Percentiles rank a stretch among this genome's conserved stretches.
These are phyloP conservation scores for Pyrus betulifolia DNA, from an alignment of 306 rosid species.

Conservation along the genomic window DNA sequence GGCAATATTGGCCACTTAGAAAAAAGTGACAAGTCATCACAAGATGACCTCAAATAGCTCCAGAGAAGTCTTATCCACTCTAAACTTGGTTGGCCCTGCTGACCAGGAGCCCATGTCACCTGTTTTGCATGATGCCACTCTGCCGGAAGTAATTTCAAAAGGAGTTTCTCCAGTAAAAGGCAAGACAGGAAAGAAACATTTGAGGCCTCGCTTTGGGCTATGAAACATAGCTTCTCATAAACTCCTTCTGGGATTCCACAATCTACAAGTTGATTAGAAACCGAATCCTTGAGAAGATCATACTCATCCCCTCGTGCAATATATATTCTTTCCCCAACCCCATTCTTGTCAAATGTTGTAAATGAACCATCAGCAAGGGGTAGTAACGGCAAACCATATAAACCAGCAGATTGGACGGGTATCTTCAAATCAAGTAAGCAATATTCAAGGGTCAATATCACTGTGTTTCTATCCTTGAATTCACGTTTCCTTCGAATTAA, in stretches of 20 bases:
- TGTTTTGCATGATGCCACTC: slow-evolving; percentile 85
- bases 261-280: slow-evolving; percentile 73
- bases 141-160: slow-evolving; percentile 71
- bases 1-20: slow-evolving; percentile 94
- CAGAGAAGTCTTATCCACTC: slow-evolving; percentile 89
- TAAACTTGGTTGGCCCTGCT: slow-evolving; percentile 84
- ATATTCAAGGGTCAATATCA: slow-evolving; percentile 81
- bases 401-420: slow-evolving; percentile 53
- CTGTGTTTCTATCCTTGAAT: slow-evolving; percentile 71
- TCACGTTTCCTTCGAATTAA: slow-evolving; percentile 79
- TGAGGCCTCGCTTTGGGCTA: slow-evolving; percentile 59
- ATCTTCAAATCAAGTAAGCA: slow-evolving; percentile 76
- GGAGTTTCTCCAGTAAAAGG: slow-evolving; percentile 79
- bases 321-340: slow-evolving; percentile 80
- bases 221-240: slow-evolving; percentile 61
- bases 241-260: slow-evolving; percentile 56
- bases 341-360: slow-evolving; percentile 61
- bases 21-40: slow-evolving; percentile 75
- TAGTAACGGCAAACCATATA: slow-evolving; percentile 71
- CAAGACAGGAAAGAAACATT: slow-evolving; percentile 80
- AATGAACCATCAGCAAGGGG: slow-evolving; percentile 89
- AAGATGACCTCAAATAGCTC: slow-evolving; percentile 70
- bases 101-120: slow-evolving; percentile 77
- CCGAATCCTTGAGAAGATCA: slow-evolving; percentile 80
- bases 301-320: slow-evolving; percentile 78